These are phyloP conservation scores for Xylariaceae sp. DNA, from an alignment of 2,329 filamentous ascomycete species.

Conservation along the genomic window DNA sequence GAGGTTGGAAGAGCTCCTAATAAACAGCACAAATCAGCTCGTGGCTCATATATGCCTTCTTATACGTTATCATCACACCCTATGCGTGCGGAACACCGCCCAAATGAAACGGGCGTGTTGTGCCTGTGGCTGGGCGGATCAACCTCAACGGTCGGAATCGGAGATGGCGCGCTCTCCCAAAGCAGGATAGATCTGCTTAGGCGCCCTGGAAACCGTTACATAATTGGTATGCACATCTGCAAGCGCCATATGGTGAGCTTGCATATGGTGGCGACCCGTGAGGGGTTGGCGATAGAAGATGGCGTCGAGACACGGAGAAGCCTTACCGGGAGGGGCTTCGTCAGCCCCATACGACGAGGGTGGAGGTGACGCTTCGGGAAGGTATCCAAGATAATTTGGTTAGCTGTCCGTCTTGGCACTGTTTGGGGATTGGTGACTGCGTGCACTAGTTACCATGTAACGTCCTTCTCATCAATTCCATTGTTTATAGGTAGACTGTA, in stretches of 20 bases:
- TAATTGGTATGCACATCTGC: slow-evolving; percentile 6
- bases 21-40: no score
- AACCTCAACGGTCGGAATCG: slow-evolving; percentile 6
- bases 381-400: background rate
- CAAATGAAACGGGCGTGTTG: background rate
- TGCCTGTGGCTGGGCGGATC: slow-evolving; percentile 5
- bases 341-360: slow-evolving; percentile 3
- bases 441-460: background rate
- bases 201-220: slow-evolving; percentile 11
- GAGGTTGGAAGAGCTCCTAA: no score
- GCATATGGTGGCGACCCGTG: slow-evolving; percentile 10
- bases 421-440: slow-evolving; percentile 9
- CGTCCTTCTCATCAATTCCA: background rate
- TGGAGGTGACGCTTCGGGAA: slow-evolving; percentile 13
- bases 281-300: slow-evolving; percentile 11
- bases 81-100: no score
- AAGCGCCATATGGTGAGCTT: slow-evolving; percentile 19
- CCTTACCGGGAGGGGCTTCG: slow-evolving; percentile 17
- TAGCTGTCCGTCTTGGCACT: slow-evolving; percentile 15
- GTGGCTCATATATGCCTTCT: no score
- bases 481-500: background rate
- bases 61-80: no score
- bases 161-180: background rate
- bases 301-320: slow-evolving; percentile 14
- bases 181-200: slow-evolving; percentile 9